Evolutionary conservation across 2,329 filamentous ascomycete species (phyloP).

Genomic region (Xylaria sp.): DNA sequence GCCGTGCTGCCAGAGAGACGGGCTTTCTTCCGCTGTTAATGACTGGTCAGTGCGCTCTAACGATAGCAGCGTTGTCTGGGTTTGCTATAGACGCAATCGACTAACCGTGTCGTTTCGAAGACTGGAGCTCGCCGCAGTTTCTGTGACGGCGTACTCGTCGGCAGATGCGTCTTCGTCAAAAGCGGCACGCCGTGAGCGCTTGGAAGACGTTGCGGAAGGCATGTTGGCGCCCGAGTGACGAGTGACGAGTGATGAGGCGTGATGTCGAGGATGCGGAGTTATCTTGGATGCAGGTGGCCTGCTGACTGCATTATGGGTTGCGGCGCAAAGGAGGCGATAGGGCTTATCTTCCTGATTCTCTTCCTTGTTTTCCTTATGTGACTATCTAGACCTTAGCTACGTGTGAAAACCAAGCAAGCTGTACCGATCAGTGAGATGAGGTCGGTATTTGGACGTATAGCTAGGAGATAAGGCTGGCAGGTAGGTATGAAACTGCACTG

Average conservation of each 20-base stretch:
- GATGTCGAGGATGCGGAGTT: constrained; percentile 2
- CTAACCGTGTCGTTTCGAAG: constrained; percentile 55
- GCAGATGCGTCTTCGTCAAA: constrained; percentile 50
- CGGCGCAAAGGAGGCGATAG: constrained; percentile 9
- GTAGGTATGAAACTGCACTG: background rate
- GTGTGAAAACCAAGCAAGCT: background rate
- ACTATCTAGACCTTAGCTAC: background rate
- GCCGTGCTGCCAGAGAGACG: constrained; percentile 49
- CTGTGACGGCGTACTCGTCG: constrained; percentile 52
- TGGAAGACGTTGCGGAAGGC: constrained; percentile 49
- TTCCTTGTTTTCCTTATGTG: background rate
- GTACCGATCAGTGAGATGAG: background rate
- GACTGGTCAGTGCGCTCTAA: background rate
- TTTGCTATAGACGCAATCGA: constrained; percentile 15
- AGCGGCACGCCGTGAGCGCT: constrained; percentile 56
- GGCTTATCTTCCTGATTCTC: background rate
- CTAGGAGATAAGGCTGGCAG: background rate
- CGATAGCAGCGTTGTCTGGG: too few species aligned
- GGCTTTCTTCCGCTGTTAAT: constrained; percentile 54
- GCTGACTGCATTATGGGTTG: constrained; percentile 33
- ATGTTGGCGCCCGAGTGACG: constrained; percentile 36
- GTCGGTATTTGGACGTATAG: background rate
- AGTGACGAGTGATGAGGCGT: constrained; percentile 1
- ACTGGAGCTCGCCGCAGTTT: constrained; percentile 56
- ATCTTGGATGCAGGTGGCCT: constrained; percentile 5